These are phyloP conservation scores for Colletotrichum spinosum DNA, from an alignment of 2,329 filamentous ascomycete species.

Conservation along the genomic window DNA sequence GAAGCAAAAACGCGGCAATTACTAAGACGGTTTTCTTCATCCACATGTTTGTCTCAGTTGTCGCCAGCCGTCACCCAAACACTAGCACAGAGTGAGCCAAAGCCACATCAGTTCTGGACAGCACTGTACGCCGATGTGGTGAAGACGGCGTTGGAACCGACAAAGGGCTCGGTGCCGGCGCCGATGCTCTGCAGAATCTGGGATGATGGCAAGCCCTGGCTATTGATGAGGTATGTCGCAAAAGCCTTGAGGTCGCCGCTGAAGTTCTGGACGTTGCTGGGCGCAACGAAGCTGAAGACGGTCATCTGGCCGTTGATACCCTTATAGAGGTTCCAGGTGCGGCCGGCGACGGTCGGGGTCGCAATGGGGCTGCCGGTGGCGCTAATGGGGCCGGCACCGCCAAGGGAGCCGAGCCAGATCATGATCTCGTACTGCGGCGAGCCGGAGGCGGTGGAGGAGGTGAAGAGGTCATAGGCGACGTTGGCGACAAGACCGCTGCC, in stretches of 20 bases:
- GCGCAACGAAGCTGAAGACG: slow-evolving; percentile 66
- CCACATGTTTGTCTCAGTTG: slow-evolving; percentile 22
- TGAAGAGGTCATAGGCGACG: slow-evolving; percentile 73
- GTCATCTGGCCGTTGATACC: slow-evolving; percentile 70
- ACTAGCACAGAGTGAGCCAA: not conserved
- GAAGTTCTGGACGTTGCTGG: slow-evolving; percentile 61
- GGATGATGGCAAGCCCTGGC: slow-evolving; percentile 58
- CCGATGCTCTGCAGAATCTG: slow-evolving; percentile 52
- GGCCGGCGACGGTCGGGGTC: slow-evolving; percentile 64
- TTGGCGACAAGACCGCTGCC: slow-evolving; percentile 58
- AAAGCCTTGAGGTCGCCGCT: slow-evolving; percentile 69
- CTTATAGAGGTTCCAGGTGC: slow-evolving; percentile 68
- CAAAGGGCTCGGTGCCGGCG: slow-evolving; percentile 69
- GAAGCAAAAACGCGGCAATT: not conserved
- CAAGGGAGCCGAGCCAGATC: slow-evolving; percentile 71
- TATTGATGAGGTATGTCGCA: slow-evolving; percentile 63
- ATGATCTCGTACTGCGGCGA: slow-evolving; percentile 70
- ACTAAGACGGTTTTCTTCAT: slow-evolving; percentile 9
- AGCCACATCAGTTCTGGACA: slow-evolving; percentile 8
- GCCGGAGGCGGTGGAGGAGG: slow-evolving; percentile 56
- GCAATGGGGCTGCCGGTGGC: slow-evolving; percentile 62
- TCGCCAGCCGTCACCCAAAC: not conserved
- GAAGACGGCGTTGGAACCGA: slow-evolving; percentile 53
- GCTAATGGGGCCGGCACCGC: slow-evolving; percentile 68
- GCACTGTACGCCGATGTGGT: slow-evolving; percentile 36